phyloP scores from a whole-genome alignment of 2,329 filamentous ascomycete genomes.

The Amesomyces nigricolor region DNA sequence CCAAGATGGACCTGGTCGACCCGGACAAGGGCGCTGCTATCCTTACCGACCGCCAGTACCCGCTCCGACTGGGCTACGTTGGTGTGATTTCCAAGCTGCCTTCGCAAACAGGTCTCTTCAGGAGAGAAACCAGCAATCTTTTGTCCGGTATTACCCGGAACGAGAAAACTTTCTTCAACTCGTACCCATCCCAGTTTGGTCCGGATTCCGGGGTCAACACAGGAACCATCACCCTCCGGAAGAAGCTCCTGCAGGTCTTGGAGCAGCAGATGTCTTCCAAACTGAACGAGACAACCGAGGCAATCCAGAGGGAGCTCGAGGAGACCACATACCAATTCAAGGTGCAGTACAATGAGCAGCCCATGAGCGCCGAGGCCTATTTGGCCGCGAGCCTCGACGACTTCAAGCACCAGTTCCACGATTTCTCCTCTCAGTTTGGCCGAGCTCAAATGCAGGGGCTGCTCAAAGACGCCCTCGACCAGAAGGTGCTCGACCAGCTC shows the following conservation, averaged over 20 bases:
- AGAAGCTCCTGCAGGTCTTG: slow-evolving; percentile 94
- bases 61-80: slow-evolving; percentile 89
- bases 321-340: slow-evolving; percentile 99
- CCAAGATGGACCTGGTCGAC: slow-evolving; percentile 97
- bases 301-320: slow-evolving; percentile 89
- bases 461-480: slow-evolving; percentile 86
- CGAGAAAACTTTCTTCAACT: slow-evolving; percentile 78
- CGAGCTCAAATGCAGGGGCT: slow-evolving; percentile 83
- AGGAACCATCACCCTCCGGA: slow-evolving; percentile 79
- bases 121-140: slow-evolving; percentile 73
- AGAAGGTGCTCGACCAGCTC: slow-evolving; percentile 87
- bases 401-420: slow-evolving; percentile 97
- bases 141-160: slow-evolving; percentile 78
- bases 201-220: slow-evolving; percentile 65
- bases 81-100: slow-evolving; percentile 87
- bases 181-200: slow-evolving; percentile 77
- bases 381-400: slow-evolving; percentile 89
- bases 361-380: slow-evolving; percentile 91
- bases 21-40: slow-evolving; percentile 71
- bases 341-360: slow-evolving; percentile 96
- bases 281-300: slow-evolving; percentile 81
- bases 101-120: slow-evolving; percentile 66
- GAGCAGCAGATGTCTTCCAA: slow-evolving; percentile 97
- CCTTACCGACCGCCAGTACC: slow-evolving; percentile 85
- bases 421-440: slow-evolving; percentile 84